Percentiles rank a stretch among this genome's conserved stretches.
Conservation (phyloP, 441 rosid genomes). For the Geranium incanum region DNA sequence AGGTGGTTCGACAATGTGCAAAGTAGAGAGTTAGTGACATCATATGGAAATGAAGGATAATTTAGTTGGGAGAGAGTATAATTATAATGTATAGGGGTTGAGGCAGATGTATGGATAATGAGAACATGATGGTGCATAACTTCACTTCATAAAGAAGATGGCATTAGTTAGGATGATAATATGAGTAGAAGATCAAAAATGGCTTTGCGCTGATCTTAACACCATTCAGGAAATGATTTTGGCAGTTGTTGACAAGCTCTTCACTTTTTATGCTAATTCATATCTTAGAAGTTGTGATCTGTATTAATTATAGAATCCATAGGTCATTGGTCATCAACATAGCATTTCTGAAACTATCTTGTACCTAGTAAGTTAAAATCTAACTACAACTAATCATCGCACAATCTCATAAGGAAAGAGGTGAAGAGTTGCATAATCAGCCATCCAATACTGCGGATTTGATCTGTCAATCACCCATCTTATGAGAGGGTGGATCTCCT, state of each 20-base stretch:
- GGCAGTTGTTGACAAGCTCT: background rate
- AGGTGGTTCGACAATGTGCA: background rate
- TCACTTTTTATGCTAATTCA: background rate
- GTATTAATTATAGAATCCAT: background rate
- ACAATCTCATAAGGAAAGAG: background rate
- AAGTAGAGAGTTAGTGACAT: background rate
- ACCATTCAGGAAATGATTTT: background rate
- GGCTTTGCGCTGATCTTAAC: background rate
- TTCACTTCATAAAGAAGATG: background rate
- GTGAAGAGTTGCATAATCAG: background rate
- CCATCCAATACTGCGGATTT: background rate
- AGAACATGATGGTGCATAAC: background rate
- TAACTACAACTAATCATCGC: background rate
- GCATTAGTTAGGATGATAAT: background rate
- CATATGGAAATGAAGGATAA: background rate
- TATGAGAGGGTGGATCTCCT: background rate
- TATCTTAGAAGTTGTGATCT: background rate
- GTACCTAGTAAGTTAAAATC: background rate
- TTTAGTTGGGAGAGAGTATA: background rate
- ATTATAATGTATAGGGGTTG: background rate
- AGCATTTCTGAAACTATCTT: background rate
- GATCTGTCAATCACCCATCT: background rate
- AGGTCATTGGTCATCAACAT: background rate
- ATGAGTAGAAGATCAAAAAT: background rate
- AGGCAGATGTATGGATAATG: background rate